Evolutionary conservation across 805 yeast species (phyloP), one percentile per base, ranked within the genome.

Genomic region (Wickerhamiella brachini): DNA sequence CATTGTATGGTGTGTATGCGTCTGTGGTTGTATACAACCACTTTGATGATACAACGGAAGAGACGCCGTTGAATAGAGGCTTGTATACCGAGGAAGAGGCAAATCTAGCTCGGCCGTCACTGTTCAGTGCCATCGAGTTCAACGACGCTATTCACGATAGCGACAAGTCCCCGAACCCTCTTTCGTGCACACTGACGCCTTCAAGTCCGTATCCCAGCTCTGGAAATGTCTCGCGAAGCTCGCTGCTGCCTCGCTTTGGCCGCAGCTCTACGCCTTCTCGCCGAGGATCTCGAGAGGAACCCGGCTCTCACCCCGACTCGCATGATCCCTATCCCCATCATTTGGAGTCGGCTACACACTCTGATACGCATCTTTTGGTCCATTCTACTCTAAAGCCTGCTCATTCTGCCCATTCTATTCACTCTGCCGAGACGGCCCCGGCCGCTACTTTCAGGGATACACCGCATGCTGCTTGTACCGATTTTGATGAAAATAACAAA

Each of bases 1-100:
- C 63, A 0, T 61, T 79, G 6, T 88, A 89, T 62, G 54, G 75
- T 1, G 52, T 62, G 0, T 89, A 86, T 59, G 85, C 85, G 2
- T 51, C 67, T 65, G 53, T 80, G 64, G 68, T 72, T 21, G 61
- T 74, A 2, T 37, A 62, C 18, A 67, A 78, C 72, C 76, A 76
- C 54, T 68, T 45, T 26, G 47, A 45, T n/a, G 18, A 26, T 68
- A 29, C 24, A 17, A 4, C 42, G 9, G 22, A 18, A 12, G 43
- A 48, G 24, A 12, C 44, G 44, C 44, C 24, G 15, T 18, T 12
- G 37, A 29, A 29, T 21, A 34, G 44, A 42, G 49, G 46, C 22
- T 24, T 48, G 9, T 49, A 48, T 44, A 37, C 39, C 2, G 50
- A 51, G 18, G 38, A 48, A 10, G 49, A 45, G 24, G 18, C 29